These are phyloP conservation scores for Cylindrodendrum hubeiense DNA, from an alignment of 2,329 filamentous ascomycete genomes.

Conservation along the genomic window DNA sequence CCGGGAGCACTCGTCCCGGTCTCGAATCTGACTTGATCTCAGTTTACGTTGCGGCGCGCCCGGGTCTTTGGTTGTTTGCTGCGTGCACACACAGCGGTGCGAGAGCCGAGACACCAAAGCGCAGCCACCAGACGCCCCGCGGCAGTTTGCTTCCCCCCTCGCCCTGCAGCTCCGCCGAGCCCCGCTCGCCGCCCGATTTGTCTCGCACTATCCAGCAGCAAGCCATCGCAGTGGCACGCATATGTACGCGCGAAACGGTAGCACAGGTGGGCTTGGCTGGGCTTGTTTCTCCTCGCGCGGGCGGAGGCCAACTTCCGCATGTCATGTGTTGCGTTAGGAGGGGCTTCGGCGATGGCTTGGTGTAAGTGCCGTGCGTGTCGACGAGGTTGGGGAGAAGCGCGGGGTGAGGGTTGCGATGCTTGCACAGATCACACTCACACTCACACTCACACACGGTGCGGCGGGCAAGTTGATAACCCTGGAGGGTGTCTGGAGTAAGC, in stretches of 20 bases:
- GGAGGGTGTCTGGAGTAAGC: slow-evolving; percentile 38
- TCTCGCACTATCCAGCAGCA: slow-evolving; percentile 9
- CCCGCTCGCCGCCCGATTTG: neutral
- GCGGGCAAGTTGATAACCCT: neutral
- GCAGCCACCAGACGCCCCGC: neutral
- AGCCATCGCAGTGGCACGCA: slow-evolving; percentile 19
- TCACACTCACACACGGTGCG: slow-evolving; percentile 2
- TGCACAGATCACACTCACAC: neutral
- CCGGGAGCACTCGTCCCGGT: neutral
- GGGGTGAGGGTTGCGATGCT: neutral
- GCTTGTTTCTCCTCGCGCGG: slow-evolving; percentile 6
- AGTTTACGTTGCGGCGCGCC: neutral
- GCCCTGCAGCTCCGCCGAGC: neutral
- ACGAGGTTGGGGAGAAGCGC: slow-evolving; percentile 7
- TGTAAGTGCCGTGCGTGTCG: slow-evolving; percentile 8
- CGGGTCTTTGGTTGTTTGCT: neutral
- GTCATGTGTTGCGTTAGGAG: neutral
- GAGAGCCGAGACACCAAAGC: slow-evolving; percentile 14
- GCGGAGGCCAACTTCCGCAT: neutral
- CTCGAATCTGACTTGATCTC: neutral
- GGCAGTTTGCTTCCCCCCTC: neutral
- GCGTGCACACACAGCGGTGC: neutral
- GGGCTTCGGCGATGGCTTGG: neutral
- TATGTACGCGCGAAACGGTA: slow-evolving; percentile 5
- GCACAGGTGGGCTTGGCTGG: slow-evolving; percentile 17